Conservation (phyloP, 352 stramenopile genomes). For the Aphanomyces stellatus region DNA sequence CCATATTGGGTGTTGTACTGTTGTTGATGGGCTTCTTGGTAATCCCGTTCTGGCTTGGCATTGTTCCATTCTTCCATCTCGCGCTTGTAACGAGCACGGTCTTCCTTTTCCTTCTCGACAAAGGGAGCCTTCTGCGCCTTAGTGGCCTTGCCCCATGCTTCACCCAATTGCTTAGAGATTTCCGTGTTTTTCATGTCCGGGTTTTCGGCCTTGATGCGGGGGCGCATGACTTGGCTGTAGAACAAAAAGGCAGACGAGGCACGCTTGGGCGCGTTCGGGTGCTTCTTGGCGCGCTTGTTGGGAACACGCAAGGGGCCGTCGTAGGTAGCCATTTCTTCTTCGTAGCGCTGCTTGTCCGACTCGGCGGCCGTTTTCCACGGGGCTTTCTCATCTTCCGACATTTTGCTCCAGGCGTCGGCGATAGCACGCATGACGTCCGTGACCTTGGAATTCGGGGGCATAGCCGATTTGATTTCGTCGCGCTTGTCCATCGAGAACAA, state of each 20-base stretch:
- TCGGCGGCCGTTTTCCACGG: constrained; percentile 90
- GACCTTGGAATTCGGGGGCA: constrained; percentile 82
- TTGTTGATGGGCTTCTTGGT: constrained; percentile 62
- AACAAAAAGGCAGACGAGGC: constrained; percentile 93
- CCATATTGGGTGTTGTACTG: constrained; percentile 41
- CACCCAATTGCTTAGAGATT: constrained; percentile 90
- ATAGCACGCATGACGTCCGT: constrained; percentile 90
- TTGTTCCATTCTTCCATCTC: constrained; percentile 91
- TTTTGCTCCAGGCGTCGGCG: constrained; percentile 83
- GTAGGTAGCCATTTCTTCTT: constrained; percentile 89
- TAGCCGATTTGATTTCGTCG: constrained; percentile 81
- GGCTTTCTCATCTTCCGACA: constrained; percentile 85
- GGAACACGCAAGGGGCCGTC: constrained; percentile 85
- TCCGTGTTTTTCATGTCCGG: constrained; percentile 95
- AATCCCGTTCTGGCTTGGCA: constrained; percentile 72
- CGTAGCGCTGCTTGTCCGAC: constrained; percentile 91
- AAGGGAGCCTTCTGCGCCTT: constrained; percentile 87
- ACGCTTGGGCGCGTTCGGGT: constrained; percentile 90
- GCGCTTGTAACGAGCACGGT: constrained; percentile 89
- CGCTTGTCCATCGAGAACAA: constrained; percentile 90
- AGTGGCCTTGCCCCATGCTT: constrained; percentile 88
- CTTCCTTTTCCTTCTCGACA: constrained; percentile 86
- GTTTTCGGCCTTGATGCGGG: constrained; percentile 86
- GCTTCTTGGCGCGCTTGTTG: constrained; percentile 93
- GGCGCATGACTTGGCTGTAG: constrained; percentile 87